Base-by-base conservation (phyloP, 208 protist genomes). In the Trypanosoma brucei region DNA sequence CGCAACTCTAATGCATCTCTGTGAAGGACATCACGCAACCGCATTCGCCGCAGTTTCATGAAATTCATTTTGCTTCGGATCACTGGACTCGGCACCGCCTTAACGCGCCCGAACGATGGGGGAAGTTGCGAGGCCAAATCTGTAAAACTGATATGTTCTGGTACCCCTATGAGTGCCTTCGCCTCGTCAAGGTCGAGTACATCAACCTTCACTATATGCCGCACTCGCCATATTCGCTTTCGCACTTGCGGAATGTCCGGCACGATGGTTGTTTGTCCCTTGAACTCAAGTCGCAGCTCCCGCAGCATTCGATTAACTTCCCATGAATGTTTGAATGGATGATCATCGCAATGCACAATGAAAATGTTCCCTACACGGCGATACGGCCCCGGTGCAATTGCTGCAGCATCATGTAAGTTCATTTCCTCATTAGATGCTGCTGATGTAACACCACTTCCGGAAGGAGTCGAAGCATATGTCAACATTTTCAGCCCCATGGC, bases 271-370 rank as follows among this genome's bases (percentile, higher is more conserved):
- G 84, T 89, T 61, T 94, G 88, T 0, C 88, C 88, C 70, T 74
- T 82, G 51, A 84, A 94, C 83, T 94, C 88, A 0, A 94, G 75
- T 3, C 84, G 82, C 62, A 94, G 71, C 34, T 87, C 80, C 3
- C 85, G 84, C 68, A 94, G 74, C 70, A 81, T 80, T 40, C 81
- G 82, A 66, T 91, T 92, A 9, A 94, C 77, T 57, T 94, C 84
- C 86, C 88, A 94, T 9, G 77, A 77, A 54, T 84, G 81, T 62
- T 94, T 90, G 65, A 91, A 94, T 14, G 85, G 83, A 59, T 94
- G 84, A 44, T 94, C 85, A 31, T 80, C 67, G 70, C 83, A 92
- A 14, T 73, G 64, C 9, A 94, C 82, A 55, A 94, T 92, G 58
- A 94, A 92, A 40, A 94, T 65, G 59, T 92, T 83, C 6, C 88